Evolutionary conservation across 257 asterid genomes (phyloP).

Genomic region (Ilex asprella): DNA sequence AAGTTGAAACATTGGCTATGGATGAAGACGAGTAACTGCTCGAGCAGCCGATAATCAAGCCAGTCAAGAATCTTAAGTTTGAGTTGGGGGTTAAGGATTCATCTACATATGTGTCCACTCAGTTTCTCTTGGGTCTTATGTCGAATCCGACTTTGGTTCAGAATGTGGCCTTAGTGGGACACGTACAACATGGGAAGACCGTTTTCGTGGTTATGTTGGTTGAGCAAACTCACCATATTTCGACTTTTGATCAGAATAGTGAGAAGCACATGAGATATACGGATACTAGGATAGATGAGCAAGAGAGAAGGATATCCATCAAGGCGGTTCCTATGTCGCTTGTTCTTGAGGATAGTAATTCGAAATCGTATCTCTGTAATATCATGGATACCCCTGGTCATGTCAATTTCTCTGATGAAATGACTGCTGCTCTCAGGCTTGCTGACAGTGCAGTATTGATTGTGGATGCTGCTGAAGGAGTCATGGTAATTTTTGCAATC

Average conservation of each 20-base stretch:
- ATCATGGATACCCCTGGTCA: slow-evolving; percentile 97
- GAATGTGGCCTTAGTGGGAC: slow-evolving; percentile 91
- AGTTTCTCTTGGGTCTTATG: slow-evolving; percentile 92
- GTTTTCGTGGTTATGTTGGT: slow-evolving; percentile 93
- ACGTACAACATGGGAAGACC: slow-evolving; percentile 81
- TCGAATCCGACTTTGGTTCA: slow-evolving; percentile 76
- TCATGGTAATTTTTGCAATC: slow-evolving; percentile 50
- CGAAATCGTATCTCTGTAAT: slow-evolving; percentile 87
- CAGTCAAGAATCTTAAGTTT: slow-evolving; percentile 83
- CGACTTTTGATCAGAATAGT: slow-evolving; percentile 83
- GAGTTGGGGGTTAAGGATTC: slow-evolving; percentile 95
- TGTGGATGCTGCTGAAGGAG: slow-evolving; percentile 98
- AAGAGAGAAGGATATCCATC: slow-evolving; percentile 88
- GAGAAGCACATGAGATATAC: slow-evolving; percentile 98
- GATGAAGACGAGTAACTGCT: slow-evolving; percentile 96
- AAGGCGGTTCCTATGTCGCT: slow-evolving; percentile 89
- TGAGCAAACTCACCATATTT: slow-evolving; percentile 93
- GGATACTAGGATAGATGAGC: slow-evolving; percentile 95
- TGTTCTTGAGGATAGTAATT: slow-evolving; percentile 85
- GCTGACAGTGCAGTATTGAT: slow-evolving; percentile 97
- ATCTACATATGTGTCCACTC: slow-evolving; percentile 77
- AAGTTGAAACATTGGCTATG: slow-evolving; percentile 91
- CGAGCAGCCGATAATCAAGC: slow-evolving; percentile 76
- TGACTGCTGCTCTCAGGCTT: slow-evolving; percentile 95
- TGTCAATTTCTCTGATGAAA: slow-evolving; percentile 94